Evolutionary conservation across 176 grass and related monocot genomes (phyloP).

Genomic region (Stipa capillata): DNA sequence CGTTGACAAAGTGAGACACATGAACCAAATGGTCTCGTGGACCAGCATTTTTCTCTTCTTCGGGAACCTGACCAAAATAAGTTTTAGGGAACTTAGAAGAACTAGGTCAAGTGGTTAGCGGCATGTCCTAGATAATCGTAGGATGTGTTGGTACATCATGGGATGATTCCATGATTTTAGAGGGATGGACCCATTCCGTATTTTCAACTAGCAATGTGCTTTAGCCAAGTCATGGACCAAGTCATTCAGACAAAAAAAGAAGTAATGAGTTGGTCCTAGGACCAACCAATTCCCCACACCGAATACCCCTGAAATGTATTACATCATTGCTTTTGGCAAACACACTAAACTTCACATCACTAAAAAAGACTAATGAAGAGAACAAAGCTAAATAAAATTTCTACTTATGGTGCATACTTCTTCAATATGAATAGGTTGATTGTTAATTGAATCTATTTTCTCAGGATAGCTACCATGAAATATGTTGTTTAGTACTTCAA

Average conservation of each 20-base stretch:
- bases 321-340: no score
- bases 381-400: not conserved
- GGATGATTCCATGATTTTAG: no score
- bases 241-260: not conserved
- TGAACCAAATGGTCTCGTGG: slow-evolving; percentile 51
- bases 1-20: slow-evolving; percentile 48
- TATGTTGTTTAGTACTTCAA: no score
- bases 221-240: not conserved
- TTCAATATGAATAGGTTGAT: slow-evolving; percentile 43
- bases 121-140: no score
- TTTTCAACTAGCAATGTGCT: no score
- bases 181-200: no score
- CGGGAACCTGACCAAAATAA: slow-evolving; percentile 31
- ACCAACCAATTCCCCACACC: not conserved
- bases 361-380: not conserved
- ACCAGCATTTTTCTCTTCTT: slow-evolving; percentile 56
- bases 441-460: slow-evolving; percentile 43
- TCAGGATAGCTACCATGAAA: no score
- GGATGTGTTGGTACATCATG: no score
- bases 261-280: not conserved
- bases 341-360: no score
- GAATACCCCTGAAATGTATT: not conserved
- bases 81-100: not conserved
- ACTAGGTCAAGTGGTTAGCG: no score
- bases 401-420: slow-evolving; percentile 23